phyloP scores from a whole-genome alignment of 805 yeast genomes.

The Starmerella stigmatis region DNA sequence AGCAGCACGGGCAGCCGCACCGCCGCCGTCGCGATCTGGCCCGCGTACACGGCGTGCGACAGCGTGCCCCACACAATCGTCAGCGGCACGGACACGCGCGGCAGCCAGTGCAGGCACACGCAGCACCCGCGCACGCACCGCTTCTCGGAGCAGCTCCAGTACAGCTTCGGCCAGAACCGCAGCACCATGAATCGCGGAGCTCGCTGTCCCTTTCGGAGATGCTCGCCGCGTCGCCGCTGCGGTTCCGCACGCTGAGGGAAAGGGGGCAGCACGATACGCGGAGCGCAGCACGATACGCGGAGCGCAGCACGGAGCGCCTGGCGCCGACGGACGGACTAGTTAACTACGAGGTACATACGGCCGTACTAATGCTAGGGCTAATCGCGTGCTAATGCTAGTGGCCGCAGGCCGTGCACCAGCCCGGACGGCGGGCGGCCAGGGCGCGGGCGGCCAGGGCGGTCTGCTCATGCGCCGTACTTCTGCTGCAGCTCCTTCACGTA shows the following conservation, averaged over 20 bases:
- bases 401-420: too few relatives aligned
- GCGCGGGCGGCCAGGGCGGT: too few relatives aligned
- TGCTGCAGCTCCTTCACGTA: constrained; percentile 28
- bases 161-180: background rate
- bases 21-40: constrained; percentile 8
- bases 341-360: too few relatives aligned
- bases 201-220: too few relatives aligned
- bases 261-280: too few relatives aligned
- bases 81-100: constrained; percentile 27
- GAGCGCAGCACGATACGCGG: too few relatives aligned
- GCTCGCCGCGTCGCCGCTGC: too few relatives aligned
- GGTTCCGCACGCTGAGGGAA: too few relatives aligned
- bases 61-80: constrained; percentile 30
- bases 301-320: too few relatives aligned
- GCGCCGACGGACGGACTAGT: too few relatives aligned
- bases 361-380: too few relatives aligned
- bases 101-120: constrained; percentile 24
- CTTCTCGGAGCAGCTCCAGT: constrained; percentile 5
- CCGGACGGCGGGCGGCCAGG: background rate
- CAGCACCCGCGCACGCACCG: constrained; percentile 12
- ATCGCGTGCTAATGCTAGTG: too few relatives aligned
- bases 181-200: constrained; percentile 2
- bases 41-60: constrained; percentile 22
- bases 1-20: constrained; percentile 11
- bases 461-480: constrained; percentile 14